Evolutionary conservation across 2,329 filamentous ascomycete genomes (phyloP).

Genomic region (Herpotrichia juniperi): DNA sequence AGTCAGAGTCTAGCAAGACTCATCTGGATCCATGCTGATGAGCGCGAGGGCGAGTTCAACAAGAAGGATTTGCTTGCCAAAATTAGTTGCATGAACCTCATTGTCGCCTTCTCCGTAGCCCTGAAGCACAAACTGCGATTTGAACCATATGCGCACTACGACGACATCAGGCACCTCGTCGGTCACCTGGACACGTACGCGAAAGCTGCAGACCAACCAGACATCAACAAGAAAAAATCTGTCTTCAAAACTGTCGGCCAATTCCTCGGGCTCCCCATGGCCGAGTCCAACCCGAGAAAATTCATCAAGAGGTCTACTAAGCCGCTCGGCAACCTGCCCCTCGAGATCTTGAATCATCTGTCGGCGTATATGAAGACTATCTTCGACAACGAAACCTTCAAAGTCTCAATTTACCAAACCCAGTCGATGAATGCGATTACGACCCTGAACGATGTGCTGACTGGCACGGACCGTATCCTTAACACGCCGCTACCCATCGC

Average conservation of each 20-base stretch:
- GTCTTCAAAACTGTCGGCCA: slow-evolving; percentile 67
- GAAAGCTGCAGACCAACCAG: slow-evolving; percentile 50
- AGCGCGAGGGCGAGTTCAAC: slow-evolving; percentile 60
- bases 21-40: slow-evolving; percentile 81
- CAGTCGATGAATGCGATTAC: slow-evolving; percentile 65
- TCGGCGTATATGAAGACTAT: slow-evolving; percentile 69
- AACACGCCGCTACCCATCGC: slow-evolving; percentile 82
- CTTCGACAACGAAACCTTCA: slow-evolving; percentile 61
- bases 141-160: slow-evolving; percentile 77
- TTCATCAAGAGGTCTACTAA: slow-evolving; percentile 71
- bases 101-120: slow-evolving; percentile 76
- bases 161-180: slow-evolving; percentile 72
- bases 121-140: slow-evolving; percentile 87
- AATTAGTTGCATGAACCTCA: slow-evolving; percentile 68
- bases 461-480: slow-evolving; percentile 76
- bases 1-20: slow-evolving; percentile 68
- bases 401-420: slow-evolving; percentile 64
- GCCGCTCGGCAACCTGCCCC: slow-evolving; percentile 78
- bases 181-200: slow-evolving; percentile 78
- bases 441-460: slow-evolving; percentile 72
- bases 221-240: slow-evolving; percentile 34
- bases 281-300: slow-evolving; percentile 77
- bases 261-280: slow-evolving; percentile 77
- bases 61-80: slow-evolving; percentile 74
- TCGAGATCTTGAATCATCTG: slow-evolving; percentile 78